Base-by-base conservation (phyloP, 169 alveolate genomes). In the Eimeria nieschulzi region DNA sequence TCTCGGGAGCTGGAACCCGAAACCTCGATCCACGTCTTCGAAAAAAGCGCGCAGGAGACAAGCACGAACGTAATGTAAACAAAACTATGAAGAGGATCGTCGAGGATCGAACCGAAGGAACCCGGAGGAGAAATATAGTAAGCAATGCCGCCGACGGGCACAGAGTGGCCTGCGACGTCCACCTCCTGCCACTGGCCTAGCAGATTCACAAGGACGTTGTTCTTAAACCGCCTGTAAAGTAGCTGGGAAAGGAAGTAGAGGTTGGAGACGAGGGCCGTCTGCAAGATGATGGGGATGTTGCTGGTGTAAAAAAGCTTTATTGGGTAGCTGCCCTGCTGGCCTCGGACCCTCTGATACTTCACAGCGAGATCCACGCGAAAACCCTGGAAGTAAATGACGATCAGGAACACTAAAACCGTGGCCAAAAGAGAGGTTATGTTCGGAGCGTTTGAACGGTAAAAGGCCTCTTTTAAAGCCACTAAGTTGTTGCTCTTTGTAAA, bases 131-230 rank as follows among this genome's bases (percentile, higher is more conserved):
- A 97, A 72, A 99, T 97, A 96, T 98, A 98, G 94, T 99, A 99
- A 19, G 99, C 99, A 80, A 99, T 96, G 83, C 99, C 99, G 23
- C 99, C 99, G 51, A 98, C 98, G 0, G 99, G 99, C 82, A 99
- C 98, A 23, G 99, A 96, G 73, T 98, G 97, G 7, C 99, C 99
- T 26, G 98, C 98, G 54, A 95, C 96, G 91, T 98, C 99, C 56
- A 97, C 91, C 64, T 97, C 99, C 92, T 97, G 98, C 99, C 99
- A 98, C 92, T 98, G 99, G 0, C 99, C 99, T 59, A 98, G 95
- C 78, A 97, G 95, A 76, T 96, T 96, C 23, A 93, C 99, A 78
- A 99, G 83, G 96, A 99, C 96, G 96, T 99, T 98, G 86, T 98
- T 96, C 91, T 97, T 97, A 97, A 97, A 99, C 82, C 99, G 98